Conservation (phyloP, 768 basidiomycete genomes). For the Albatrellus ellisii region DNA sequence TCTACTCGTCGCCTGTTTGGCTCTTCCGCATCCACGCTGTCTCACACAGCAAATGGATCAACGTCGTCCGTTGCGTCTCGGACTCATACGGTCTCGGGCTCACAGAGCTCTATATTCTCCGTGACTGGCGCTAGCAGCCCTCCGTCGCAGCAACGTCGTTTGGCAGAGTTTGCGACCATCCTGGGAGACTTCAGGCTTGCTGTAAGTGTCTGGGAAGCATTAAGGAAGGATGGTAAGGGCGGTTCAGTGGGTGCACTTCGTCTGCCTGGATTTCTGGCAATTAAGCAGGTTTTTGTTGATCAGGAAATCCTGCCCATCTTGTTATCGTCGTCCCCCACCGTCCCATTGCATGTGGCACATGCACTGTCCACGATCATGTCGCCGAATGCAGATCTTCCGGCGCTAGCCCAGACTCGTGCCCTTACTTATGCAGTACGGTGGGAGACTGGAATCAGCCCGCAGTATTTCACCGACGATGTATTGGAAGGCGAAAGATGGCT, state of each 20-base stretch:
- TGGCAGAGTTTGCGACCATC: constrained; percentile 92
- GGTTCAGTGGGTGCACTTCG: constrained; percentile 51
- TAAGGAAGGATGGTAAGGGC: constrained; percentile 77
- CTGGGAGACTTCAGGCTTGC: constrained; percentile 86
- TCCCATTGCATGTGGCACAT: constrained; percentile 46
- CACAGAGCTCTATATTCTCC: constrained; percentile 20
- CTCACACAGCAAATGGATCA: constrained; percentile 26
- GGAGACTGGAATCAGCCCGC: constrained; percentile 48
- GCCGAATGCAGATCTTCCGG: constrained; percentile 32
- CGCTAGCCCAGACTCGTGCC: constrained; percentile 55
- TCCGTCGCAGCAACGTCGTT: constrained; percentile 64
- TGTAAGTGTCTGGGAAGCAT: constrained; percentile 67
- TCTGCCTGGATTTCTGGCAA: constrained; percentile 1
- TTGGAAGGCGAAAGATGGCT: constrained; percentile 79
- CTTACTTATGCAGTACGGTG: constrained; percentile 62
- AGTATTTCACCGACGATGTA: constrained; percentile 41
- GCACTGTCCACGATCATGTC: constrained; percentile 39
- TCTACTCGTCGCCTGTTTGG: constrained; percentile 80
- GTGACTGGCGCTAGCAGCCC: constrained; percentile 16
- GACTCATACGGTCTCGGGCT: constrained; percentile 17
- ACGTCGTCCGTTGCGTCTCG: constrained; percentile 21
- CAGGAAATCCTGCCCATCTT: constrained; percentile 78
- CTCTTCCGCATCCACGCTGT: constrained; percentile 28
- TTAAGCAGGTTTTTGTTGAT: constrained; percentile 2
- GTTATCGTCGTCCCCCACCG: constrained; percentile 48